Base-by-base conservation (phyloP, 2,329 filamentous ascomycete species). In the Monilinia fructicola region DNA sequence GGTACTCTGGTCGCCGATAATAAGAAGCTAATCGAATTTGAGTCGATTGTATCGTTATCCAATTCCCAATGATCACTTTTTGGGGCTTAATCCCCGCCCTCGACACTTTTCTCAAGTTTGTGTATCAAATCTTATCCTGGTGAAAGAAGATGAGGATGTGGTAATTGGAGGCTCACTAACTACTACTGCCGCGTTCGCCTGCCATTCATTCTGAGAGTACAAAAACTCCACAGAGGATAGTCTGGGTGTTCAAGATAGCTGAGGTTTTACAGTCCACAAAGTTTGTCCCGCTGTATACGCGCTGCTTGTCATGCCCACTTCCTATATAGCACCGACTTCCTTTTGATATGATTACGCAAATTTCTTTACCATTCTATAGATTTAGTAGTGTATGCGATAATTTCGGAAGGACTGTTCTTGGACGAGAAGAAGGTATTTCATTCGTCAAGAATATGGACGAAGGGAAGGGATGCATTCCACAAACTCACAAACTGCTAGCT, bases 71-170 rank as follows among this genome's bases (percentile, higher is more conserved):
- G 77, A 79, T 68, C 75, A 78, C 66, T 78, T 79, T 67, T 78
- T 78, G 66, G 78, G 77, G 69, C 85, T 90, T 5, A 90, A 90
- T 70, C 87, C 87, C 0, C 87, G 89, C 66, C 86, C 86, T 14
- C 81, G 85, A 1, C 81, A 85, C 3, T 90, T 88, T 77, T 84
- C 83, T 7, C 78, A 86, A 64, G 85, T 90, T 64, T 86, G 83
- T 58, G 81, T 82, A 0, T 87, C 84, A 0, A 87, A 90, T 69
- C 80, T 91, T 16, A 89, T 90, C 63, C 83, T 84, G 21, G 87
- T 90, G 1, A 81, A 88, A 71, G 81, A 87, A 67, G 74, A 81
- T 0, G 87, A 88, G 2, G 77, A 84, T 26, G 82, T 90, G 40
- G 83, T 90, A 28, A 85, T 84, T n/a, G 87, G 87, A 4, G 87